phyloP scores from a whole-genome alignment of 257 asterid species.

The Primulina eburnea region DNA sequence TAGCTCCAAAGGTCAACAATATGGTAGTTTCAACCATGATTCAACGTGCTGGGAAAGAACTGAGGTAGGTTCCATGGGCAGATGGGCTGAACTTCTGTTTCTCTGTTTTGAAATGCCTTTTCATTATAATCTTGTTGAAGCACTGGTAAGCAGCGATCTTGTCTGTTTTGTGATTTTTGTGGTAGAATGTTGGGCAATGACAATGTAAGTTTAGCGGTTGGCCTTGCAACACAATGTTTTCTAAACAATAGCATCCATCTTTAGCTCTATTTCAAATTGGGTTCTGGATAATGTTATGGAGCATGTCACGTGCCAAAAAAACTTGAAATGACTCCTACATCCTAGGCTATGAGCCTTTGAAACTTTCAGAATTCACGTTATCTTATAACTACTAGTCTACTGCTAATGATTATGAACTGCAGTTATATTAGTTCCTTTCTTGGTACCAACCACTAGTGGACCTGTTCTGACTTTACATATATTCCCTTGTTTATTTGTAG shows the following conservation, averaged over 20 bases:
- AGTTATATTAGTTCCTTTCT: neutral
- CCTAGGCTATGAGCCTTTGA: too few relatives aligned
- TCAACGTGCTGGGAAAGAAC: slow-evolving; percentile 75
- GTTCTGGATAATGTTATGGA: neutral
- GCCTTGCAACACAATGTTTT: neutral
- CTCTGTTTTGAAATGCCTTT: neutral
- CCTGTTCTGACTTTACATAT: neutral
- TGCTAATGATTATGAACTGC: too few relatives aligned
- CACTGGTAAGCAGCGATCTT: neutral
- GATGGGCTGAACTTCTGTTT: slow-evolving; percentile 12
- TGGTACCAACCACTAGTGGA: neutral
- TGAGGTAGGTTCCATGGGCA: slow-evolving; percentile 44
- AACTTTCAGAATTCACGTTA: too few relatives aligned
- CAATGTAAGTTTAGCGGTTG: neutral
- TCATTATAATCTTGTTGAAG: neutral
- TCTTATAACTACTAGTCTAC: too few relatives aligned
- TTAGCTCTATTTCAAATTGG: neutral
- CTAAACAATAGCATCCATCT: neutral
- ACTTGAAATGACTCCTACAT: neutral
- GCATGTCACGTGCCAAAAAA: slow-evolving; percentile 2
- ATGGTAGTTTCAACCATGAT: slow-evolving; percentile 67
- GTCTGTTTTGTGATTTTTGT: slow-evolving; percentile 2
- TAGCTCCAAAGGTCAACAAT: slow-evolving; percentile 61
- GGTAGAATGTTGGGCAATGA: slow-evolving; percentile 6
- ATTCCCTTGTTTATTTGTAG: neutral